These are phyloP conservation scores for Sporisorium sorghi DNA, from an alignment of 1,284 basidiomycete genomes.

Conservation along the genomic window DNA sequence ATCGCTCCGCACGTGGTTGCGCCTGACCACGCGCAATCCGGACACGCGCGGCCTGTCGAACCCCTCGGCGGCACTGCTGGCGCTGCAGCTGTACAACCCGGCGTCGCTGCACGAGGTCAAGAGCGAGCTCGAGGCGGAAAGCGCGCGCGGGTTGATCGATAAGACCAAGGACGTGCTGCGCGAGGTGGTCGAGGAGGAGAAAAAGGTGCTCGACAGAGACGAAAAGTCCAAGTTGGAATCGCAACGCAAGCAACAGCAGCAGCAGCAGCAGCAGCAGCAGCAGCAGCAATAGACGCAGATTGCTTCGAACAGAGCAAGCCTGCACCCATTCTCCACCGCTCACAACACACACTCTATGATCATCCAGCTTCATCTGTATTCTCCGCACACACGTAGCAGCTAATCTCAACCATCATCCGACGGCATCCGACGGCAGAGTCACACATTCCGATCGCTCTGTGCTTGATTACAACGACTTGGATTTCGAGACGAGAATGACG, in stretches of 20 bases:
- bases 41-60: slow-evolving; percentile 15
- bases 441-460: background rate
- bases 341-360: background rate
- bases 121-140: slow-evolving; percentile 29
- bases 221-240: slow-evolving; percentile 20
- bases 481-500: background rate
- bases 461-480: background rate
- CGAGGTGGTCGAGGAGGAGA: slow-evolving; percentile 59
- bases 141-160: slow-evolving; percentile 42
- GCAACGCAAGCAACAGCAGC: slow-evolving; percentile 29
- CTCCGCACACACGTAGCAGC: slow-evolving; percentile 1
- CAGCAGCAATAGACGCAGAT: slow-evolving; percentile 10
- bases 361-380: slow-evolving; percentile 4
- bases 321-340: background rate
- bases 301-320: background rate
- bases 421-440: background rate
- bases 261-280: slow-evolving; percentile 28
- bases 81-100: slow-evolving; percentile 51
- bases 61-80: slow-evolving; percentile 37
- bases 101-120: slow-evolving; percentile 22
- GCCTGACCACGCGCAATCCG: slow-evolving; percentile 34
- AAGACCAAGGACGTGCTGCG: slow-evolving; percentile 59
- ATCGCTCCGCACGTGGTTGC: slow-evolving; percentile 35
- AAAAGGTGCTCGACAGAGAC: slow-evolving; percentile 35
- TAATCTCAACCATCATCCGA: slow-evolving; percentile 3